Conservation (phyloP, 306 rosid genomes). For the Quercus agrifolia region DNA sequence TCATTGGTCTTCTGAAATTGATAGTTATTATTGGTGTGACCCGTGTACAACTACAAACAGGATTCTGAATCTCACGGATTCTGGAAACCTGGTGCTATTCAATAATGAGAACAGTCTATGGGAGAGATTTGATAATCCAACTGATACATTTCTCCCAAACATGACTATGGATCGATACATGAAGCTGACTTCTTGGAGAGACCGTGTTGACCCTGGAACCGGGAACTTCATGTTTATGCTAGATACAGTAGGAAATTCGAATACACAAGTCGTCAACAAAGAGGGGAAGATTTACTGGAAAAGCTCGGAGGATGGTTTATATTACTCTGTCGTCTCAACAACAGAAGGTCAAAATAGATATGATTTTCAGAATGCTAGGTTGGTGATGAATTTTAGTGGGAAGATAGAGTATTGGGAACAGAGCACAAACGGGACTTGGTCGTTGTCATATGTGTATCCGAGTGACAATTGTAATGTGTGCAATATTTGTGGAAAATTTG, state of each 20-base stretch:
- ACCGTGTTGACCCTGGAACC: background rate
- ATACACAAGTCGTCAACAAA: background rate
- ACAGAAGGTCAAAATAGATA: too few species aligned
- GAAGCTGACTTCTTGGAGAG: constrained; percentile 28
- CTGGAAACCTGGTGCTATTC: constrained; percentile 38
- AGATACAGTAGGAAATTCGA: background rate
- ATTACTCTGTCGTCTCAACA: too few species aligned
- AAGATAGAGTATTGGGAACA: background rate
- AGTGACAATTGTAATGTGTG: background rate
- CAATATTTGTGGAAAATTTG: background rate
- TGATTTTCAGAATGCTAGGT: background rate
- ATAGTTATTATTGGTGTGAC: fast-evolving
- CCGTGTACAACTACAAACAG: background rate
- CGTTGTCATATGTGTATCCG: background rate
- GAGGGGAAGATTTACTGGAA: background rate
- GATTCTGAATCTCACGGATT: constrained; percentile 26
- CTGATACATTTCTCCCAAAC: constrained; percentile 49
- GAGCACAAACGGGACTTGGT: background rate
- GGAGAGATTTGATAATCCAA: constrained; percentile 46
- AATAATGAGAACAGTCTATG: background rate
- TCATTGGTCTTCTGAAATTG: constrained; percentile 12
- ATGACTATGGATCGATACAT: constrained; percentile 31
- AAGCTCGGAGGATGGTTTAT: background rate
- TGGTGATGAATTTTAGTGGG: constrained; percentile 25
- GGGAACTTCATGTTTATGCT: constrained; percentile 29